Conservation (phyloP, 352 stramenopile species). For the Aphanomyces cochlioides region DNA sequence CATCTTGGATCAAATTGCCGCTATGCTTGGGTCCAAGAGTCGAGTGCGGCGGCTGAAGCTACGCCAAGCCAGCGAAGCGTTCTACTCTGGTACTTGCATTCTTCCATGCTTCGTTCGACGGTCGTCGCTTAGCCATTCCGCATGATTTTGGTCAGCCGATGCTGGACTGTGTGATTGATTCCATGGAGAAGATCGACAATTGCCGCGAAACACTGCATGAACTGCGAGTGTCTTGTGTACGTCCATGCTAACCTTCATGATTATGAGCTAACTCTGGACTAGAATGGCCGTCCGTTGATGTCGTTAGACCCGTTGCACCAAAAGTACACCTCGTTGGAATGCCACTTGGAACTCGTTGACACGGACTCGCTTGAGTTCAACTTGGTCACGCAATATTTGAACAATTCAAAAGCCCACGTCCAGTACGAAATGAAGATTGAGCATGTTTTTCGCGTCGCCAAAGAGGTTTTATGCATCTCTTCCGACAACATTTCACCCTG, state of each 20-base stretch:
- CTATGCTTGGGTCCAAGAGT: neutral
- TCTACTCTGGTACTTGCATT: neutral
- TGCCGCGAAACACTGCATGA: conserved; percentile 7
- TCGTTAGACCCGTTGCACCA: neutral
- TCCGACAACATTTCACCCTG: no score
- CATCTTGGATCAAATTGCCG: conserved; percentile 17
- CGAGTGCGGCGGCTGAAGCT: neutral
- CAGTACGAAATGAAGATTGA: conserved; percentile 11
- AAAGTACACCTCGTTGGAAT: conserved; percentile 2
- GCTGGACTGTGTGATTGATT: neutral
- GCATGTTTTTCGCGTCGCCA: conserved; percentile 7
- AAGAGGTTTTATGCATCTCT: neutral
- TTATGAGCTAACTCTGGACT: neutral
- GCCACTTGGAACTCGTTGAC: neutral
- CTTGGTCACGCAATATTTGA: conserved; percentile 15
- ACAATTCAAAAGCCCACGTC: conserved; percentile 25
- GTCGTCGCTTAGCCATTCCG: neutral
- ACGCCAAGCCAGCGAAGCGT: neutral
- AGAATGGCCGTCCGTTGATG: neutral
- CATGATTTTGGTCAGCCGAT: neutral
- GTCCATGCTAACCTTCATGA: neutral
- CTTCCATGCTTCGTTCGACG: neutral
- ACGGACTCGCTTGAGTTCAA: neutral
- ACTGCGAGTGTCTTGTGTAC: conserved; percentile 1
- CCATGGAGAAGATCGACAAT: neutral